A percentile compares a stretch with the other conserved stretches of the same genome.
Conservation (phyloP, 116 monocot species). For the Papilionanthe hybrid region DNA sequence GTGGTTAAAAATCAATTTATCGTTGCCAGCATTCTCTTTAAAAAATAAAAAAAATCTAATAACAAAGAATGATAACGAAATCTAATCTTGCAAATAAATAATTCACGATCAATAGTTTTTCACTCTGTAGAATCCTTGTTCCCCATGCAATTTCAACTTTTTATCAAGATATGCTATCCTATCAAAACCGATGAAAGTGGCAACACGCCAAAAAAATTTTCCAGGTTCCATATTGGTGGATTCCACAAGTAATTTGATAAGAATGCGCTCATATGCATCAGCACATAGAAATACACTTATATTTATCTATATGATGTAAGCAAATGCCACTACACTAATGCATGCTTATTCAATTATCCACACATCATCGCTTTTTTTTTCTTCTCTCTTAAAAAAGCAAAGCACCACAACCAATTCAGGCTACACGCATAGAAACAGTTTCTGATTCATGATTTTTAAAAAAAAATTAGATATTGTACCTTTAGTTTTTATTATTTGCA, state of each 20-base stretch:
- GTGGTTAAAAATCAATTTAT: too few relatives aligned
- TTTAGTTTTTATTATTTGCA: background rate
- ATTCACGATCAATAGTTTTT: too few relatives aligned
- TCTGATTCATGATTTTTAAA: background rate
- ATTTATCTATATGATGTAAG: background rate
- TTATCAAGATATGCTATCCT: too few relatives aligned
- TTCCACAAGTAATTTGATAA: slow-evolving; percentile 4
- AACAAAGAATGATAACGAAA: too few relatives aligned
- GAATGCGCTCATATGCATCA: background rate
- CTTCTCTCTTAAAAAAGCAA: background rate
- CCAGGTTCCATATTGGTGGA: background rate
- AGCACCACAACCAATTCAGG: background rate
- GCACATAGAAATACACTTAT: background rate
- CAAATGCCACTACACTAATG: background rate
- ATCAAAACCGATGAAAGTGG: background rate
- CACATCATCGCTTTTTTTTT: background rate
- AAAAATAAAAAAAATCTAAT: too few relatives aligned
- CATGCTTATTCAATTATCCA: background rate
- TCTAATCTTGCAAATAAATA: too few relatives aligned
- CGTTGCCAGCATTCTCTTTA: too few relatives aligned
- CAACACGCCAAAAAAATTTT: background rate
- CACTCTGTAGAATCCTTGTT: too few relatives aligned
- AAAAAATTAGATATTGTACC: background rate
- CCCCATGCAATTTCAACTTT: too few relatives aligned
- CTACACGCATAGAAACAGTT: background rate